Percentiles rank a stretch among this genome's conserved stretches.
Conservation (phyloP, 2,329 filamentous ascomycete genomes). For the Colletotrichum sp. region DNA sequence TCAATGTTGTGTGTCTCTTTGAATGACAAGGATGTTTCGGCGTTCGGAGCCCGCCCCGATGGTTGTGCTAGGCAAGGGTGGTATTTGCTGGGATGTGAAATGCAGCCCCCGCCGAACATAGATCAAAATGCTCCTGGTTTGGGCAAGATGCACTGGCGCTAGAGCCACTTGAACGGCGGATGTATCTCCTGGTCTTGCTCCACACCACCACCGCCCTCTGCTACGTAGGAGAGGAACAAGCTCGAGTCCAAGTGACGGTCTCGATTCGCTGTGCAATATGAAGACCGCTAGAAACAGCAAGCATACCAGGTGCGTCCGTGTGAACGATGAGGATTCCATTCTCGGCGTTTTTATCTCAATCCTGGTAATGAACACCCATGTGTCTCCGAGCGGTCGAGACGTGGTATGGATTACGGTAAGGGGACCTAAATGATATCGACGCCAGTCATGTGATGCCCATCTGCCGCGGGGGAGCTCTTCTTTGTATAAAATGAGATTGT, state of each 20-base stretch:
- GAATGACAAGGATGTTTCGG: background rate
- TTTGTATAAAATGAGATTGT: background rate
- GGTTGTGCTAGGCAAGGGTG: background rate
- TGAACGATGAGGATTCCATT: background rate
- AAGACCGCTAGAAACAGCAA: background rate
- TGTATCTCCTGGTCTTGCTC: background rate
- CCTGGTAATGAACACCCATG: background rate
- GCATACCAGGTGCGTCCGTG: background rate
- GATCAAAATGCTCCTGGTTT: background rate
- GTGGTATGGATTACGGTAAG: background rate
- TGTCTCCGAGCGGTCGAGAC: background rate
- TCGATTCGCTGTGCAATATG: background rate
- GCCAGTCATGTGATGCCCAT: background rate
- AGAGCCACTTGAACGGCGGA: background rate
- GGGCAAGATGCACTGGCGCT: background rate
- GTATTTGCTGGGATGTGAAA: background rate
- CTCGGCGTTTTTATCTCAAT: background rate
- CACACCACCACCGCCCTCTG: background rate
- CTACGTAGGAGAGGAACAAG: background rate
- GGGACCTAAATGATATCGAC: background rate
- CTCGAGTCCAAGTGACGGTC: background rate
- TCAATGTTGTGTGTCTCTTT: background rate
- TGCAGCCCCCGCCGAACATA: background rate
- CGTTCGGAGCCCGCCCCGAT: background rate
- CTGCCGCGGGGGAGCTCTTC: background rate